Conservation (phyloP, 2,329 filamentous ascomycete genomes). For the Dissoconium aciculare region DNA sequence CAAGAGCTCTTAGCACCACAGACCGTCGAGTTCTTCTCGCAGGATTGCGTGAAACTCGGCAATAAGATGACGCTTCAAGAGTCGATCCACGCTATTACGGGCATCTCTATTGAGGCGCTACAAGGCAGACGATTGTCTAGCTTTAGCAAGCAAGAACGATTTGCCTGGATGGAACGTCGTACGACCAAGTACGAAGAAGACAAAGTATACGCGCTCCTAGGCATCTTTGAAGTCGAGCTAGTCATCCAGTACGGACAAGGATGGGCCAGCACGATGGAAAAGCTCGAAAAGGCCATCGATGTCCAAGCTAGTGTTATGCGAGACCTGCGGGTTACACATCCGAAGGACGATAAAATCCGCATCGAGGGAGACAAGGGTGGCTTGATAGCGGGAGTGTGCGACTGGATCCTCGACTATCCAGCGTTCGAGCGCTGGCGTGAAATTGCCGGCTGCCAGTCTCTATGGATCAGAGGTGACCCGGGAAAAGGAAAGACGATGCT, state of each 20-base stretch:
- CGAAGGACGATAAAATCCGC: constrained; percentile 9
- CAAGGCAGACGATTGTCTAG: constrained; percentile 1
- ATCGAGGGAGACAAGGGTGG: constrained; percentile 11
- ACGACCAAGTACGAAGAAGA: constrained; percentile 3
- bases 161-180: constrained; percentile 2
- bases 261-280: background rate
- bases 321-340: constrained; percentile 10
- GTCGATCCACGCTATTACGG: constrained; percentile 14
- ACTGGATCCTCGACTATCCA: constrained; percentile 17
- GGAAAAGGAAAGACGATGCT: constrained; percentile 29
- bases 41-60: constrained; percentile 2
- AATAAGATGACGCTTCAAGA: background rate
- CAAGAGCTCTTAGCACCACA: constrained; percentile 5
- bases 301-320: constrained; percentile 4
- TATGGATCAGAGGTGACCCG: constrained; percentile 24
- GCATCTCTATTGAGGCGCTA: constrained; percentile 1
- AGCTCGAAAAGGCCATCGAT: background rate
- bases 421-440: constrained; percentile 16
- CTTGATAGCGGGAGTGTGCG: constrained; percentile 7
- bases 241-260: constrained; percentile 8
- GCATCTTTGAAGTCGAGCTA: constrained; percentile 5
- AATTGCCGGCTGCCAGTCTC: constrained; percentile 14
- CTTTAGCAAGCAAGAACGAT: constrained; percentile 1
- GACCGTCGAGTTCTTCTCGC: constrained; percentile 3
- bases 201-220: constrained; percentile 4